A percentile compares a stretch with the other conserved stretches of the same genome.
These are phyloP conservation scores for Cafeteria roenbergensis DNA, from an alignment of 108 stramenopile species.

Conservation along the genomic window DNA sequence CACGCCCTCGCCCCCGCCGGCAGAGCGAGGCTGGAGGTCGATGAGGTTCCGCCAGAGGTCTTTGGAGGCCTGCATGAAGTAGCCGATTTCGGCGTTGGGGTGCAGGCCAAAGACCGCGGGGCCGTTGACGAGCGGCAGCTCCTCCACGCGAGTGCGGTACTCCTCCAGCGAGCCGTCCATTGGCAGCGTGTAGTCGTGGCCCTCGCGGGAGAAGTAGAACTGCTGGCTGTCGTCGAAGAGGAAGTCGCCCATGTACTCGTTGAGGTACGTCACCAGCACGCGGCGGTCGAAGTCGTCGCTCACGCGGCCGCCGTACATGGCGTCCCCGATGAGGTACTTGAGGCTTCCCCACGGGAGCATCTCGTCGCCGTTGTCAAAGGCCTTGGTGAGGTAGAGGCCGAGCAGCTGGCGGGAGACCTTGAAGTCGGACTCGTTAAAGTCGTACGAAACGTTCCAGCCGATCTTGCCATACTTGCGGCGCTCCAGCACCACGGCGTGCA, in stretches of 20 bases:
- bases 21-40: constrained; percentile 42
- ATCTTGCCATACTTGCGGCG: constrained; percentile 59
- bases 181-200: constrained; percentile 46
- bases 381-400: constrained; percentile 44
- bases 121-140: constrained; percentile 43
- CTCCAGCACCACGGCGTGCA: constrained; percentile 58
- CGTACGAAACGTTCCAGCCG: constrained; percentile 57
- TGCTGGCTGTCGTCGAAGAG: constrained; percentile 53
- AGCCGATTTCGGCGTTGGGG: constrained; percentile 60
- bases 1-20: constrained; percentile 31
- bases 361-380: constrained; percentile 48
- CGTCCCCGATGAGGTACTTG: constrained; percentile 55
- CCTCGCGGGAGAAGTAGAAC: constrained; percentile 48
- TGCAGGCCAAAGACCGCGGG: constrained; percentile 59
- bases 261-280: constrained; percentile 46
- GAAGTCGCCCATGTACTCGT: constrained; percentile 64
- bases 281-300: constrained; percentile 55
- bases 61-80: constrained; percentile 46
- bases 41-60: constrained; percentile 49
- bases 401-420: constrained; percentile 43
- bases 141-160: constrained; percentile 39
- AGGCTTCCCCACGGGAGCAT: constrained; percentile 55
- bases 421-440: constrained; percentile 57
- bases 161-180: constrained; percentile 29
- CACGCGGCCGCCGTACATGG: constrained; percentile 61